Evolutionary conservation across 805 yeast genomes (phyloP).

Genomic region (Teunomyces barrocoloradensis): DNA sequence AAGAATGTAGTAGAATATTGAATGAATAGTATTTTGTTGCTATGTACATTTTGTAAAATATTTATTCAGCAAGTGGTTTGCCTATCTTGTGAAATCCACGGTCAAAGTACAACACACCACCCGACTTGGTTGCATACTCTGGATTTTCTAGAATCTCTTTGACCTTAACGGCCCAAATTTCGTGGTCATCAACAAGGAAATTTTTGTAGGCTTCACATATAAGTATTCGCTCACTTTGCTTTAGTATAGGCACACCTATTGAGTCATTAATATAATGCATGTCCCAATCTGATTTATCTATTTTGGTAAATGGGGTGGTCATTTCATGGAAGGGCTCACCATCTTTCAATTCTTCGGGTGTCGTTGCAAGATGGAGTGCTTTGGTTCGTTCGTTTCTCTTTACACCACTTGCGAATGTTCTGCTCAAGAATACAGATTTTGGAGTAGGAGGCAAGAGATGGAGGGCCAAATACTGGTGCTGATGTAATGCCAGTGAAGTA

Average conservation of each 20-base stretch:
- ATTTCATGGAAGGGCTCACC: conserved; percentile 41
- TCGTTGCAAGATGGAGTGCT: conserved; percentile 24
- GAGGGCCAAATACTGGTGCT: conserved; percentile 59
- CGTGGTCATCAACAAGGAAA: conserved; percentile 75
- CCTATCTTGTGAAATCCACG: conserved; percentile 54
- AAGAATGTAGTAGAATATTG: conserved; percentile 8
- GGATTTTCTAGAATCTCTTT: conserved; percentile 45
- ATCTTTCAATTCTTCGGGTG: conserved; percentile 22
- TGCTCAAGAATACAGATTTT: conserved; percentile 56
- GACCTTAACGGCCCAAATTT: conserved; percentile 85
- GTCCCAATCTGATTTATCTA: conserved; percentile 25
- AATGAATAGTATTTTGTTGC: conserved; percentile 5
- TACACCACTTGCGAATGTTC: conserved; percentile 58
- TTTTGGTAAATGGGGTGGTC: conserved; percentile 55
- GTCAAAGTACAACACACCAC: conserved; percentile 67
- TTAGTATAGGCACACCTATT: conserved; percentile 53
- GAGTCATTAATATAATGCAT: conserved; percentile 18
- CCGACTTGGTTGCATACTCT: conserved; percentile 28
- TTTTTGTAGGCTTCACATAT: conserved; percentile 56
- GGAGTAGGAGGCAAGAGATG: conserved; percentile 68
- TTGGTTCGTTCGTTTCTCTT: conserved; percentile 42
- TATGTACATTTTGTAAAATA: background rate
- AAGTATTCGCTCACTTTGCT: conserved; percentile 56
- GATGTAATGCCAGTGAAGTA: conserved; percentile 66
- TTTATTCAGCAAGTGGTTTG: conserved; percentile 18